These are phyloP conservation scores for Hydrangea macrophylla DNA, from an alignment of 148 eudicot species.

Conservation along the genomic window DNA sequence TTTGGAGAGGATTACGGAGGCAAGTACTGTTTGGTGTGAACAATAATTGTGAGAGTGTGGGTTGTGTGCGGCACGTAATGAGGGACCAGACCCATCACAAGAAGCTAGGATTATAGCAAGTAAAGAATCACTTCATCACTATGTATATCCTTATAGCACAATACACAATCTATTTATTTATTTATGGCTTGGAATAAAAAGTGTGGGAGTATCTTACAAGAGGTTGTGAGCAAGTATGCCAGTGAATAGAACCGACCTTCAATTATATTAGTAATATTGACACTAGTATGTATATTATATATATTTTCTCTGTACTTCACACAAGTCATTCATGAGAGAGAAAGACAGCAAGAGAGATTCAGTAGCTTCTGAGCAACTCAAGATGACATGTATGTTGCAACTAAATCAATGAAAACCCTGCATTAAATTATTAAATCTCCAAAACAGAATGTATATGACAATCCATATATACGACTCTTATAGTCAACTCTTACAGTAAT, in stretches of 20 bases:
- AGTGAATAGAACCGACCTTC: not conserved
- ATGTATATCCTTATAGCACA: not conserved
- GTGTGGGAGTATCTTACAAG: not conserved
- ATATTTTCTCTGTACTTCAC: not conserved
- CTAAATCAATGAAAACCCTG: conserved; percentile 19
- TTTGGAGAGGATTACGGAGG: not conserved
- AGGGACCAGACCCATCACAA: not conserved
- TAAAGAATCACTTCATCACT: conserved; percentile 16
- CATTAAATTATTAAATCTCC: not conserved
- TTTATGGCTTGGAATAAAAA: not conserved
- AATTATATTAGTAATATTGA: too few species aligned
- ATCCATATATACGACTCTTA: not conserved
- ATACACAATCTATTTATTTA: not conserved
- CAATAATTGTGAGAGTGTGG: conserved; percentile 3
- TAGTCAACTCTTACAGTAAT: conserved; percentile 7
- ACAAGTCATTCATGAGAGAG: not conserved
- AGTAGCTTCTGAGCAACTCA: conserved; percentile 25
- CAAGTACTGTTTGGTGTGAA: not conserved
- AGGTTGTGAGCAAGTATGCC: conserved; percentile 6
- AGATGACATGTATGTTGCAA: conserved; percentile 24
- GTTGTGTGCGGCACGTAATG: conserved; percentile 26
- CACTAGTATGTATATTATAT: not conserved
- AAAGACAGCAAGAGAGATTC: conserved; percentile 3
- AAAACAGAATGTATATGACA: conserved; percentile 12
- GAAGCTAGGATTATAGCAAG: conserved; percentile 4